phyloP scores from a whole-genome alignment of 83 land plant species.

The Picea abies region DNA sequence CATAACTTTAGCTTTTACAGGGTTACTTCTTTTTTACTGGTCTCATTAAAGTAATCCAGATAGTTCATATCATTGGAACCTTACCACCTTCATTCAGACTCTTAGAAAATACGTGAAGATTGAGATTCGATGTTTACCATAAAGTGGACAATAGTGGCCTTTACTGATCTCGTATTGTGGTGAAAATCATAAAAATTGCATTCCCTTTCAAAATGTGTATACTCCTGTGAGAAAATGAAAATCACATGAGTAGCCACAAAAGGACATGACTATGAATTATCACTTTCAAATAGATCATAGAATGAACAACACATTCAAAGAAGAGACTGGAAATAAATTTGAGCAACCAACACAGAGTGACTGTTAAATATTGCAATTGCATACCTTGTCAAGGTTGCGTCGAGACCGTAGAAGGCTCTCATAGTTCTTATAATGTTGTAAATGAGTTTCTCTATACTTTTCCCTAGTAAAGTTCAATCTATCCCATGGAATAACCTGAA shows the following conservation, averaged over 20 bases:
- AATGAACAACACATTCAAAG: not conserved
- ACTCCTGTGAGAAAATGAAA: slow-evolving; percentile 45
- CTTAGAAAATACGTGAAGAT: no score
- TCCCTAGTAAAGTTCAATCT: slow-evolving; percentile 76
- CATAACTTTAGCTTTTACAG: no score
- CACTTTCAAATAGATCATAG: not conserved
- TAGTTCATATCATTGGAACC: not conserved
- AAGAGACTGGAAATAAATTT: no score
- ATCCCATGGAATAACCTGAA: slow-evolving; percentile 89
- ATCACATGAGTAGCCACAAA: not conserved
- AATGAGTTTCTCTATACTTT: slow-evolving; percentile 64
- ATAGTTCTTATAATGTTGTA: slow-evolving; percentile 81
- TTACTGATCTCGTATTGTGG: slow-evolving; percentile 76
- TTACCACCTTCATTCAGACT: no score
- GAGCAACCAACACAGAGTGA: not conserved
- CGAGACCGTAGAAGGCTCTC: slow-evolving; percentile 58
- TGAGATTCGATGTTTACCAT: slow-evolving; percentile 47
- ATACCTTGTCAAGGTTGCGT: slow-evolving; percentile 62
- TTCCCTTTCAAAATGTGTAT: slow-evolving; percentile 51
- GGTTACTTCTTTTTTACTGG: no score
- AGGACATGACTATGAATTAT: not conserved
- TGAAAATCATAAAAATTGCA: slow-evolving; percentile 71
- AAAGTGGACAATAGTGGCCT: slow-evolving; percentile 85
- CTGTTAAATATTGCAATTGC: not conserved
- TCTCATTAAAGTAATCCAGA: not conserved